Base-by-base conservation (phyloP, 2,329 filamentous ascomycete species). In the Rhynchosporium secalis region DNA sequence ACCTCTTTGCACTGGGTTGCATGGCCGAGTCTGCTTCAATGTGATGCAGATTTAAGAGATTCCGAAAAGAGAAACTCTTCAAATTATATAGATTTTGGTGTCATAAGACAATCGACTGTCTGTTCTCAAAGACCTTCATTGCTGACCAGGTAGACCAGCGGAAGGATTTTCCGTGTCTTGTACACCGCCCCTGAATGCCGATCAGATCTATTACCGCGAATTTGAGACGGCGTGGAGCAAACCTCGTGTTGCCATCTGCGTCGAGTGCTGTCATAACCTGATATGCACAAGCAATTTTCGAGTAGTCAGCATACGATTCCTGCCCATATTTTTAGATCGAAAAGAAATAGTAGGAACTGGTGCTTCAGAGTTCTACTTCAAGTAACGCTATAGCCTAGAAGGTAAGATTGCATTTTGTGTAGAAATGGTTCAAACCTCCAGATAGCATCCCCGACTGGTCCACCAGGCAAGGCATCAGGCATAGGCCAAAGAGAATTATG, bases 131-230 rank as follows among this genome's bases (percentile, higher is more conserved):
- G 4, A 12, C 43, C 12, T 38, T 26, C 45, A 28, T 12, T 31
- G 13, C 2, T 43, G 40, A 43, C 38, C 4, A 43, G 38, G n/a
- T 31, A 58, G 61, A 12, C 76, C 77, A 5, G 65, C 71, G 4
- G 75, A 66, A 12, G 70, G 65, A 4, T 54, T 54, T 26, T 46
- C 58, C 4, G 20, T 54, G 41, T 52, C 58, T 28, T 52, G 12
- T 3, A 79, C 68, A 31, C 77, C 77, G 45, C 72, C 76, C 45
- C 76, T 75, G 29, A 10, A 20, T 20, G 4, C 31, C 38, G 45
- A 26, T 31, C 48, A 31, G 12, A 65, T 40, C 55, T 61, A 46
- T 46, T 64, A 29, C 31, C 13, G 9, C 15, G 7, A 41, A 8
- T 3, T 8, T 15, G 3, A 49, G 15, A 40, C 9, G 5, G 47